A percentile compares a stretch with the other conserved stretches of the same genome.
phyloP scores from a whole-genome alignment of 192 early-diverging fungal genomes.

The Entomortierella parvispora region DNA sequence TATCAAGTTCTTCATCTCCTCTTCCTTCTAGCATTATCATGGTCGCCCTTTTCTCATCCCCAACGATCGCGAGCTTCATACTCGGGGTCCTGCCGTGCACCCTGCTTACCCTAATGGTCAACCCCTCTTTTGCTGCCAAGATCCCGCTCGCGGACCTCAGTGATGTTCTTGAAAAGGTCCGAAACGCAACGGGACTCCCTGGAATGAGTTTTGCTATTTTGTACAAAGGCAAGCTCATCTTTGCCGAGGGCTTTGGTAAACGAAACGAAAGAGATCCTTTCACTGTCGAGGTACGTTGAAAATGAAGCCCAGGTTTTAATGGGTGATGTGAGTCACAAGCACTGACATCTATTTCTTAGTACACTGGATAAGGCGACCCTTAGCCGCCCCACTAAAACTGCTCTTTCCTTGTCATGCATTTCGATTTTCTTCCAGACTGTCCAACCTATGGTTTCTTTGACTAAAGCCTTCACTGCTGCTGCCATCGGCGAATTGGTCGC shows the following conservation, averaged over 20 bases:
- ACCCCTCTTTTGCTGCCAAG: too few relatives aligned
- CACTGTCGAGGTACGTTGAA: constrained; percentile 17
- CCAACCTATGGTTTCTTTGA: constrained; percentile 11
- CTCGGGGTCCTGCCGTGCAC: too few relatives aligned
- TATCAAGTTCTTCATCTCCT: too few relatives aligned
- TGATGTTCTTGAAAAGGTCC: too few relatives aligned
- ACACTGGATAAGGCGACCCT: not conserved
- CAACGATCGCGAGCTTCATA: too few relatives aligned
- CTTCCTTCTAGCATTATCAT: too few relatives aligned
- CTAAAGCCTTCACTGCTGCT: constrained; percentile 29
- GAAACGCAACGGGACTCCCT: constrained; percentile 23
- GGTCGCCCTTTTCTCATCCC: too few relatives aligned
- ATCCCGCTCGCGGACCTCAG: too few relatives aligned
- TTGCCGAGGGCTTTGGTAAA: constrained; percentile 28
- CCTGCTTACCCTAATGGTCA: too few relatives aligned
- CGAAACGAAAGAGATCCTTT: constrained; percentile 24
- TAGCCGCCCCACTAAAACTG: not conserved
- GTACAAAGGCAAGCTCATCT: constrained; percentile 29
- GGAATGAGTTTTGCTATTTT: constrained; percentile 34
- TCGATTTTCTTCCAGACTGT: constrained; percentile 1
- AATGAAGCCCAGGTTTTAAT: too few relatives aligned
- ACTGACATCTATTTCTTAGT: not conserved
- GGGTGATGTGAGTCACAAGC: too few relatives aligned
- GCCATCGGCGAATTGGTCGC: constrained; percentile 38
- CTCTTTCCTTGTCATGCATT: not conserved